Conservation (phyloP, 176 grass and related monocot genomes). For the Ampelocalamus luodianensis region DNA sequence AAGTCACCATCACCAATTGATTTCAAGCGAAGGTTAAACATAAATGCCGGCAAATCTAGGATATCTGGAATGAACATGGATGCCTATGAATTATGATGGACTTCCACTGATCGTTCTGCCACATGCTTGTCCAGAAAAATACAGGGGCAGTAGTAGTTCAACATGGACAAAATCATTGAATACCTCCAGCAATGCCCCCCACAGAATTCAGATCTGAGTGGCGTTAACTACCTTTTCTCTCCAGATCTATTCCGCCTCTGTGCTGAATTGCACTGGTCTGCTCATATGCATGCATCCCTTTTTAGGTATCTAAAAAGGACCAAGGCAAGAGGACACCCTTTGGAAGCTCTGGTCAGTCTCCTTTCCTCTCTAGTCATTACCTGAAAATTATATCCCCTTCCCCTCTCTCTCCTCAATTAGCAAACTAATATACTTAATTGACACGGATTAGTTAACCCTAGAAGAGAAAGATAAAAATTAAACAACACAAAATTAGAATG, state of each 20-base stretch:
- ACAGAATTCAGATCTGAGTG: constrained; percentile 49
- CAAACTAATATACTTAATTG: neutral
- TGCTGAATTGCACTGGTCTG: constrained; percentile 28
- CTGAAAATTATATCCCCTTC: neutral
- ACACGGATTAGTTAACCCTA: neutral
- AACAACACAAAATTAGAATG: neutral
- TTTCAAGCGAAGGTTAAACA: too few species aligned
- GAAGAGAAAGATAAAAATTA: neutral
- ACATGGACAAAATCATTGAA: constrained; percentile 56
- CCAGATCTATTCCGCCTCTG: constrained; percentile 49
- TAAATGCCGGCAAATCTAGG: too few species aligned
- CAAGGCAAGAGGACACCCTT: constrained; percentile 42
- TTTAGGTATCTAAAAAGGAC: constrained; percentile 47
- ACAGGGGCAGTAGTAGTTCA: constrained; percentile 23
- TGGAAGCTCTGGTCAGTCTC: constrained; percentile 34
- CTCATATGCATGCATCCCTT: constrained; percentile 45
- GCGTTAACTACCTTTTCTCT: constrained; percentile 36
- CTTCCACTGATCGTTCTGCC: constrained; percentile 36
- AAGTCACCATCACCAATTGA: too few species aligned
- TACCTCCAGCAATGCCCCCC: constrained; percentile 22
- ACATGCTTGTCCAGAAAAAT: constrained; percentile 46
- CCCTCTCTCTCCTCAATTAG: neutral
- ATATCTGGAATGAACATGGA: neutral
- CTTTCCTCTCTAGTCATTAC: constrained; percentile 45
- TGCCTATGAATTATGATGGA: neutral